A percentile compares a stretch with the other conserved stretches of the same genome.
Evolutionary conservation across 2,329 filamentous ascomycete species (phyloP).

Genomic region (Monosporascus sp.): DNA sequence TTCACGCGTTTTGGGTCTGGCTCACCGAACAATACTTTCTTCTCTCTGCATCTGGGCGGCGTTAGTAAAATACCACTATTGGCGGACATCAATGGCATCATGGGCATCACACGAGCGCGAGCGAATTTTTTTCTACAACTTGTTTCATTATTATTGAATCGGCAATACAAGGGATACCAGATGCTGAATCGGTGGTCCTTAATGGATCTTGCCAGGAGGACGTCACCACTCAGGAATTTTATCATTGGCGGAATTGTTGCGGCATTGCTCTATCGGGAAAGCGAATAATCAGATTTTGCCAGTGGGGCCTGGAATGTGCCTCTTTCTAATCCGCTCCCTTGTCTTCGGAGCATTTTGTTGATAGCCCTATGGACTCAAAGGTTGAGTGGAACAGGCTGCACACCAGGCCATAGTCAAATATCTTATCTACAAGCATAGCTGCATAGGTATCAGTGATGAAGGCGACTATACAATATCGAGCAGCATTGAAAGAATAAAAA

Average conservation of each 20-base stretch:
- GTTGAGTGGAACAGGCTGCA: conserved; percentile 18
- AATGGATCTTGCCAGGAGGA: conserved; percentile 3
- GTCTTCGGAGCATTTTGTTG: conserved; percentile 5
- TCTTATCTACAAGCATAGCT: no score
- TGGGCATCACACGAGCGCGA: conserved; percentile 23
- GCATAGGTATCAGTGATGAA: no score
- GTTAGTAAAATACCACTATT: conserved; percentile 27
- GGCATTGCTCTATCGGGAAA: conserved; percentile 22
- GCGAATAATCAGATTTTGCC: conserved; percentile 3
- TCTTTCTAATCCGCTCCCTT: conserved; percentile 20
- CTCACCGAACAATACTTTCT: conserved; percentile 20
- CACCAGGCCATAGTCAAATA: no score
- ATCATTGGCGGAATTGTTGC: conserved; percentile 17
- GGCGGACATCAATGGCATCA: conserved; percentile 14
- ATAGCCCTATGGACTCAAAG: conserved; percentile 13
- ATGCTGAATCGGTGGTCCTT: neutral
- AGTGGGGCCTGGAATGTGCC: conserved; percentile 6
- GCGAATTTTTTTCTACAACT: conserved; percentile 17
- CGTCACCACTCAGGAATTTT: conserved; percentile 23
- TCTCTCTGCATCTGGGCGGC: conserved; percentile 30
- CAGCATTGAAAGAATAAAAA: no score
- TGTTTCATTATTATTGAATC: conserved; percentile 5
- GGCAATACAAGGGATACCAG: neutral
- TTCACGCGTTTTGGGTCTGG: conserved; percentile 14
- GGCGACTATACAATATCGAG: no score